Base-by-base conservation (phyloP, 1,284 basidiomycete species). In the Ustilago nuda region DNA sequence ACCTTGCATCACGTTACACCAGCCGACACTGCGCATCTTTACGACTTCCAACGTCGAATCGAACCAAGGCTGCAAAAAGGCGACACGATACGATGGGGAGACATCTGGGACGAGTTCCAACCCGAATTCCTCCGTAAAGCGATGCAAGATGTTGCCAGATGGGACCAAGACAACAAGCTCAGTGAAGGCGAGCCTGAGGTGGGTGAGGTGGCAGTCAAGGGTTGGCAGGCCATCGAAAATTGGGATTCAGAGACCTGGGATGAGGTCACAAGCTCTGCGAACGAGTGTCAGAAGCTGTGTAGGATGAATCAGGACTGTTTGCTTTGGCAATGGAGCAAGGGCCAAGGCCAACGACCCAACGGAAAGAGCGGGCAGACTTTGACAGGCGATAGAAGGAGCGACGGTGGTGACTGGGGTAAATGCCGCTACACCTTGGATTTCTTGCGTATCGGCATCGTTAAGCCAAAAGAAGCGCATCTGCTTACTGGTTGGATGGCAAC, bases 1-100 rank as follows among this genome's bases (percentile, higher is more conserved):
- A 64, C 57, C 1, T 76, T 79, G 30, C 79, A 80, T 55, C 79
- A 80, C 37, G 59, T 80, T n/a, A 69, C 76, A 5, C 59, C 56
- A 0, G 17, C 58, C 8, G 79, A 79, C 19, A 53, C 65, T 0
- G 61, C 59, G 7, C 45, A 59, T 13, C 54, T 80, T 33, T 76
- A 76, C 59, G 57, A 67, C 9, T 79, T 80, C 19, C 35, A 62
- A 35, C 53, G 65, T 0, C 57, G 69, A 32, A 59, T 80, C 55
- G 61, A 66, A 12, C 27, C 69, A 0, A n/a, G 8, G 2, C 52
- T 78, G 17, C 17, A n/a, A 4, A 19, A 45, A 1, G 35, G 35
- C 17, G 64, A 65, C 5, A 48, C 55, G 30, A 17, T 77, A 0
- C 19, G 36, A 8, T 72, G 69, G 66, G 41, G 36, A 2, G 75